These are phyloP conservation scores for Mycena vitilis DNA, from an alignment of 768 basidiomycete genomes.

Conservation along the genomic window DNA sequence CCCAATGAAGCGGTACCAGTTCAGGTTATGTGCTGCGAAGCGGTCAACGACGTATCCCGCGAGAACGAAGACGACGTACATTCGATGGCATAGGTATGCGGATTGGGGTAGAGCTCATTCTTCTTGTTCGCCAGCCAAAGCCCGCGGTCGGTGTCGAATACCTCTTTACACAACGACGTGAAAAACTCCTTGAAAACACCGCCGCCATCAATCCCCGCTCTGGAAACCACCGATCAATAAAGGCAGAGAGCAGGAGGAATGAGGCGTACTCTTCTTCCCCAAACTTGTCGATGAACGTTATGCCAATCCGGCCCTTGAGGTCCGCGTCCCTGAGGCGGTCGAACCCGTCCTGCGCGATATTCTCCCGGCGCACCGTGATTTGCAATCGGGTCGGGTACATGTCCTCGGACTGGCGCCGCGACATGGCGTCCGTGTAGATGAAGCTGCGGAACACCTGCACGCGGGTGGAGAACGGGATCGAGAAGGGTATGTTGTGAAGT, in stretches of 20 bases:
- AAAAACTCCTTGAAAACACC: constrained; percentile 99
- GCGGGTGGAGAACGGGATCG: constrained; percentile 92
- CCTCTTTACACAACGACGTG: constrained; percentile 92
- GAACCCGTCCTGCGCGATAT: constrained; percentile 92
- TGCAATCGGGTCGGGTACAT: constrained; percentile 42
- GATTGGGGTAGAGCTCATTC: constrained; percentile 96
- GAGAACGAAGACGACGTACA: constrained; percentile 56
- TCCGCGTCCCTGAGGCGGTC: constrained; percentile 81
- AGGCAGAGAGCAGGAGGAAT: not conserved
- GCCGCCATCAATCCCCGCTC: constrained; percentile 94
- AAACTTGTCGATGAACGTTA: constrained; percentile 93
- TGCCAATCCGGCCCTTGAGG: constrained; percentile 85
- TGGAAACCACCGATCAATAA: constrained; percentile 42
- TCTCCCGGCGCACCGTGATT: constrained; percentile 75
- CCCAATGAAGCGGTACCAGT: constrained; percentile 95
- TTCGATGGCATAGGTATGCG: constrained; percentile 91
- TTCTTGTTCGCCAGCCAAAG: constrained; percentile 92
- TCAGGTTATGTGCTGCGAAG: constrained; percentile 77
- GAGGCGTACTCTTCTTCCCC: constrained; percentile 82
- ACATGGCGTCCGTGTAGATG: constrained; percentile 69
- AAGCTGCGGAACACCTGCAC: constrained; percentile 91
- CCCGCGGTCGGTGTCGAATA: constrained; percentile 94
- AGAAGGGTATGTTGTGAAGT: constrained; percentile 95
- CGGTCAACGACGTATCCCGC: constrained; percentile 3
- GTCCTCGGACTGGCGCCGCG: constrained; percentile 37